These are phyloP conservation scores for Camelina neglecta DNA, from an alignment of 345 rosid genomes.

Conservation along the genomic window DNA sequence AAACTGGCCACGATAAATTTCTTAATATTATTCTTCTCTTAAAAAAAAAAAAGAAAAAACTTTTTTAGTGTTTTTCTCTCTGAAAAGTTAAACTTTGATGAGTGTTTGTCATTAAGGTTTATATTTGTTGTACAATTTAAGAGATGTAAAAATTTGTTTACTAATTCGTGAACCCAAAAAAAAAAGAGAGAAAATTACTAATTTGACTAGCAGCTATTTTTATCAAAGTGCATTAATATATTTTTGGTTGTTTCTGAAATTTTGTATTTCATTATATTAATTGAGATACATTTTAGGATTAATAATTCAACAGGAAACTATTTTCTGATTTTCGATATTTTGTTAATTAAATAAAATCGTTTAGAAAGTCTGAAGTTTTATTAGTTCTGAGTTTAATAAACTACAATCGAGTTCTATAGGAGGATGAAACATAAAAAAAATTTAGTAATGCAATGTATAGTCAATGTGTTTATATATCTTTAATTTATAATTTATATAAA, in stretches of 20 bases:
- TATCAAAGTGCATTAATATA: background rate
- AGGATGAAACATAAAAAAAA: background rate
- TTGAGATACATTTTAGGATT: background rate
- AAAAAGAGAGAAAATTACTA: background rate
- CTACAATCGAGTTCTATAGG: background rate
- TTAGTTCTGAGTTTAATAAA: background rate
- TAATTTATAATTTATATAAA: too few relatives aligned
- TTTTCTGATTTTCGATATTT: background rate
- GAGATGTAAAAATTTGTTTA: background rate
- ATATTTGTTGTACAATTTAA: background rate
- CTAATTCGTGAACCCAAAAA: too few relatives aligned
- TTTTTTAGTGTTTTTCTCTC: background rate
- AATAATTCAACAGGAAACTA: background rate
- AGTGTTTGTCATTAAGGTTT: background rate
- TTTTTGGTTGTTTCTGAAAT: background rate
- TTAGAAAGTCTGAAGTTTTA: background rate
- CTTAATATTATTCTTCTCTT: slow-evolving; percentile 12
- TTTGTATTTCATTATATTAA: too few relatives aligned
- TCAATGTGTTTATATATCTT: too few relatives aligned
- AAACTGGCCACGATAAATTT: slow-evolving; percentile 40
- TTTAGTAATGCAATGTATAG: background rate
- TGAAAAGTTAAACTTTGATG: background rate
- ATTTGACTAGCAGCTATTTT: background rate
- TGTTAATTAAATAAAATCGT: background rate
- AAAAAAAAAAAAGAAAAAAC: background rate